Evolutionary conservation across 345 rosid genomes (phyloP).

Genomic region (Euphorbia pulcherrima): DNA sequence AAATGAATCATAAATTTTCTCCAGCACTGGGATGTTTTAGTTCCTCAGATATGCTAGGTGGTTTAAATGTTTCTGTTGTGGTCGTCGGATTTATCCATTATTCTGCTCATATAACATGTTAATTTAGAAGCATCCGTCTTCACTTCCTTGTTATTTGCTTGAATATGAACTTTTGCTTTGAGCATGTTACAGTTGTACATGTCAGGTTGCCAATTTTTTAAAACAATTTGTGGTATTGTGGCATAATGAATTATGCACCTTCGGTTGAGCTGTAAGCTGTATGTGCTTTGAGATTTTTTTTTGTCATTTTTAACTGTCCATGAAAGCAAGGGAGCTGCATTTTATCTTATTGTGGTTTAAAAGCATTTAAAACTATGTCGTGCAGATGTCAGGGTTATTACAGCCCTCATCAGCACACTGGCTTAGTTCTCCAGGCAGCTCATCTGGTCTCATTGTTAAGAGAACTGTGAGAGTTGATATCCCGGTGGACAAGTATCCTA

Average conservation of each 20-base stretch:
- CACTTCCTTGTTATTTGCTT: conserved; percentile 12
- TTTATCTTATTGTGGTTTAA: conserved; percentile 23
- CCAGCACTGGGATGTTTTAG: conserved; percentile 2
- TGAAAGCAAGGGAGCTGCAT: conserved; percentile 4
- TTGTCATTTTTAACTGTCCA: neutral
- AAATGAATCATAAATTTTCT: neutral
- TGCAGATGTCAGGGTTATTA: conserved; percentile 64
- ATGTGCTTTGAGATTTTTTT: neutral
- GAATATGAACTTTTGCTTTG: neutral
- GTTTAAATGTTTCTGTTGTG: neutral
- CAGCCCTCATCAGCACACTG: conserved; percentile 67
- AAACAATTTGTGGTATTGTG: neutral
- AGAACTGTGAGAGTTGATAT: conserved; percentile 87
- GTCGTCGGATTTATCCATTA: neutral
- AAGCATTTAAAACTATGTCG: conserved; percentile 23
- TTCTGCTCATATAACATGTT: neutral
- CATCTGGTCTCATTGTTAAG: conserved; percentile 86
- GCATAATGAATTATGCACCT: neutral
- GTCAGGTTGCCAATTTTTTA: neutral
- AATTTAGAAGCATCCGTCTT: conserved; percentile 8
- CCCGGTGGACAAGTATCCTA: conserved; percentile 82
- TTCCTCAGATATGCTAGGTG: conserved; percentile 2
- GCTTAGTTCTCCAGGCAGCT: conserved; percentile 67
- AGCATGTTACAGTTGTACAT: conserved; percentile 13
- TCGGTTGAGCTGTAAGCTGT: conserved; percentile 14